These are phyloP conservation scores for Epichloe glyceriae DNA, from an alignment of 2,329 filamentous ascomycete genomes.

Conservation along the genomic window DNA sequence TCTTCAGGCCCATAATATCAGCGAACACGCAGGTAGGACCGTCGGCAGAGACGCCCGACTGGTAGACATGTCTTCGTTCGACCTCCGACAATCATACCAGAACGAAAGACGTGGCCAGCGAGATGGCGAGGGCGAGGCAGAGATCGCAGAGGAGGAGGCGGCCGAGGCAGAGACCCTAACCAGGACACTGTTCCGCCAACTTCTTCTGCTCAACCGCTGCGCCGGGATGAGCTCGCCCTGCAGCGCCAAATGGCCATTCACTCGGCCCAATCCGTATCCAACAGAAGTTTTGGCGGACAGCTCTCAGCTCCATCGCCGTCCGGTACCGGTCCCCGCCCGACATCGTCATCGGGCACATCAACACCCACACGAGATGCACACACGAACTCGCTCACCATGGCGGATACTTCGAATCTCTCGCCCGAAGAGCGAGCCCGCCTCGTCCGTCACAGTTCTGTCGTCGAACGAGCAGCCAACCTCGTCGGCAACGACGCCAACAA, in stretches of 20 bases:
- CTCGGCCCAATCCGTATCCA: slow-evolving; percentile 67
- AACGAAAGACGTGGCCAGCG: slow-evolving; percentile 29
- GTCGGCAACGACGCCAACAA: slow-evolving; percentile 66
- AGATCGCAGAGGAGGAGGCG: slow-evolving; percentile 28
- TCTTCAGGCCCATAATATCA: slow-evolving; percentile 82
- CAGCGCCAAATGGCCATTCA: slow-evolving; percentile 88
- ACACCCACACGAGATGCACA: slow-evolving; percentile 11
- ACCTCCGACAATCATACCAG: slow-evolving; percentile 62
- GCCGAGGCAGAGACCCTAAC: slow-evolving; percentile 73
- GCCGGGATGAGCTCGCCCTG: slow-evolving; percentile 79
- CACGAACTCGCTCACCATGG: slow-evolving; percentile 39
- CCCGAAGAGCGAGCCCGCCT: slow-evolving; percentile 72
- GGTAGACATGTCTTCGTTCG: slow-evolving; percentile 80
- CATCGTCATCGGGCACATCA: slow-evolving; percentile 2
- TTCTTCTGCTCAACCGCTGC: slow-evolving; percentile 66
- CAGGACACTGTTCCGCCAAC: slow-evolving; percentile 64
- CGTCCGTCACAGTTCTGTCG: slow-evolving; percentile 69
- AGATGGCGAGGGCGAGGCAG: slow-evolving; percentile 27
- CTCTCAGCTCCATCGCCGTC: slow-evolving; percentile 38
- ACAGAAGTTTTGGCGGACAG: slow-evolving; percentile 73
- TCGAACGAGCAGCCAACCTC: slow-evolving; percentile 72
- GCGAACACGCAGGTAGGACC: slow-evolving; percentile 76
- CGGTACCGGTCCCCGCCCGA: slow-evolving; percentile 9
- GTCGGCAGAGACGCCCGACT: slow-evolving; percentile 68
- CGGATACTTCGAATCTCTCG: slow-evolving; percentile 40